Evolutionary conservation across 345 rosid species (phyloP), one percentile per base, ranked within the genome.

Genomic region (Streptanthus diversifolius): DNA sequence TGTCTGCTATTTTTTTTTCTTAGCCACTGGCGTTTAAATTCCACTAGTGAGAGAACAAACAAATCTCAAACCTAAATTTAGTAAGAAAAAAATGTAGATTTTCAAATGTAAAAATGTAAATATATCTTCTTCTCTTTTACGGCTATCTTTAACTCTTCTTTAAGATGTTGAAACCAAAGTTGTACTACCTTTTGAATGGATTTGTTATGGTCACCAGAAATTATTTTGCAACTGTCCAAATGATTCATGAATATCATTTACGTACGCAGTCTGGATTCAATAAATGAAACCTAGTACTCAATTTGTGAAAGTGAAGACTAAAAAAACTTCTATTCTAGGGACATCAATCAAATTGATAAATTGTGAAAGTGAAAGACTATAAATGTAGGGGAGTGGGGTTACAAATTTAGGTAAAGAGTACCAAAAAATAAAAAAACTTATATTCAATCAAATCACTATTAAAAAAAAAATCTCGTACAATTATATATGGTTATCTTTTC

Each of bases 181-280:
- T 24, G 32, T 62, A 45, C 17, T 45, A 17, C 13, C 15, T 44
- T 40, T 24, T 63, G 5, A 27, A 17, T 10, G 5, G 53, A 18
- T 18, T 15, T 59, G 17, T 21, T 44, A 44, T n/a, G 35, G 35
- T 45, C 35, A 40, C 33, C 52, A 24, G 1, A 69, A 32, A 57
- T 70, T 70, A 63, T 53, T 30, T 63, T 72, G 63, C 76, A 72
- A 72, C 36, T 11, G 25, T 62, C 62, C 62, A 51, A 51, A 72
- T 61, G 40, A 29, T 51, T 53, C 54, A 43, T 32, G 30, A 63
- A 54, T 32, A 43, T 43, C 15, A 32, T 10, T 54, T 41, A 63
- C 37, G 18, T 22, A 30, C 25, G 36, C 44, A 53, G 45, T 54
- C 48, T 43, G 55, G 22, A 22, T 19, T 10, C 15, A 30, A 32